Conservation (phyloP, 2,329 filamentous ascomycete species). For the Orbilia blumenaviensis region DNA sequence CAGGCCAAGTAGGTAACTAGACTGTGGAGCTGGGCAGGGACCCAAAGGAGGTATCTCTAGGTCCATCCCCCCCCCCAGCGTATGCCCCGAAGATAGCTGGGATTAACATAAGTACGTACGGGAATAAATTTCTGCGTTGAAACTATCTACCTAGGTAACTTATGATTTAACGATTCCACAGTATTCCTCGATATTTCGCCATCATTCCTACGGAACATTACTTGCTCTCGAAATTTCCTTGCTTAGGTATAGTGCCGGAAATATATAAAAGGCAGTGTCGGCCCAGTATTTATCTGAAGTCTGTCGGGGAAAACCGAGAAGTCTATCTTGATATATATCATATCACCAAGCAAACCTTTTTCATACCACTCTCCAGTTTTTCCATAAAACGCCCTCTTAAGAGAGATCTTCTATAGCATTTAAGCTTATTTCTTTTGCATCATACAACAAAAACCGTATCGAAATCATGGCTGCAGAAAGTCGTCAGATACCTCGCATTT, state of each 20-base stretch:
- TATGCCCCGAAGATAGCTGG: conserved; percentile 3
- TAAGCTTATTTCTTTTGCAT: conserved; percentile 19
- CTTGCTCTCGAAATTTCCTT: too few relatives aligned
- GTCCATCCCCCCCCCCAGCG: conserved; percentile 19
- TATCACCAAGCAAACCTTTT: conserved; percentile 11
- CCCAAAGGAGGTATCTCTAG: conserved; percentile 29
- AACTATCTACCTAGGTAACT: not conserved
- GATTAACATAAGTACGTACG: conserved; percentile 23
- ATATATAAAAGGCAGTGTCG: conserved; percentile 32
- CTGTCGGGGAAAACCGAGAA: conserved; percentile 35
- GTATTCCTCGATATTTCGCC: conserved; percentile 3
- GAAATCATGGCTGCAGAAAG: conserved; percentile 19
- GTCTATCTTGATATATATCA: not conserved
- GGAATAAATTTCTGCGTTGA: conserved; percentile 33
- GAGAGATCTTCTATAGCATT: conserved; percentile 3
- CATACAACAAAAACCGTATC: not conserved
- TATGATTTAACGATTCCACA: not conserved
- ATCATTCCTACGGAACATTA: not conserved
- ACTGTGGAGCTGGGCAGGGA: conserved; percentile 13
- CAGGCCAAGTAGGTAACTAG: too few relatives aligned
- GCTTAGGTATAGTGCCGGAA: not conserved
- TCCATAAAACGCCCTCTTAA: conserved; percentile 3
- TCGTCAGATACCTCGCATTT: conserved; percentile 65
- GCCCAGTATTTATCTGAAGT: not conserved
- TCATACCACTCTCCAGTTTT: not conserved